Evolutionary conservation across 768 basidiomycete genomes (phyloP), one percentile per base, ranked within the genome.

Genomic region (Rhizopogon salebrosus): DNA sequence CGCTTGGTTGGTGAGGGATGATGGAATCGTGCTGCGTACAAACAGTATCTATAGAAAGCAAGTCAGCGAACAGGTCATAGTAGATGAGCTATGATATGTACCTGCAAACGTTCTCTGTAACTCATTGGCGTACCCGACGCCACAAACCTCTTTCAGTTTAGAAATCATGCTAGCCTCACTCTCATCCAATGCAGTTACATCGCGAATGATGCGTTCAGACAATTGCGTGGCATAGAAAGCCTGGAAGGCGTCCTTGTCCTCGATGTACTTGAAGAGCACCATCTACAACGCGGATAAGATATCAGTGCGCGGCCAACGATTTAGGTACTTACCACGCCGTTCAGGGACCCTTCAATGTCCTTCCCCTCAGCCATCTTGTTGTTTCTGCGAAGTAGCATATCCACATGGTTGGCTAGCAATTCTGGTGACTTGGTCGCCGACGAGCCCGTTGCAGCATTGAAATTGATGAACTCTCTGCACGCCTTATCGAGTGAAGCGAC

Each of bases 191-290:
- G 91, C 89, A 11, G 93, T 97, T 3, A 89, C 83, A 11, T 83
- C 83, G 59, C 90, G 85, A 60, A 98, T 91, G 23, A 98, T 83
- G 56, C 95, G 92, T 66, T 90, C 90, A 35, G 90, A 91, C 20
- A 98, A 73, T 68, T 92, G 93, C 57, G 91, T 95, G 14, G 88
- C 89, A 73, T 98, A 98, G 78, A 95, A 98, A 16, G 89, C 89
- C 65, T 97, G 93, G 84, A 98, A 98, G 11, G 98, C 92, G 60
- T 98, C 95, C 66, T 95, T 91, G 60, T 98, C 95, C 66, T 95
- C 92, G 61, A 98, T 87, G 70, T 95, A 98, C 67, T 93, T 94
- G 88, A 98, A 97, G 41, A 98, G 73, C 13, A 91, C 78, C 93
- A 98, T 95, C 95, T 98, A 64, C 1, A 57, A 34, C 13, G 27